Evolutionary conservation across 176 grass and related monocot species (phyloP).

Genomic region (Puya raimondii): DNA sequence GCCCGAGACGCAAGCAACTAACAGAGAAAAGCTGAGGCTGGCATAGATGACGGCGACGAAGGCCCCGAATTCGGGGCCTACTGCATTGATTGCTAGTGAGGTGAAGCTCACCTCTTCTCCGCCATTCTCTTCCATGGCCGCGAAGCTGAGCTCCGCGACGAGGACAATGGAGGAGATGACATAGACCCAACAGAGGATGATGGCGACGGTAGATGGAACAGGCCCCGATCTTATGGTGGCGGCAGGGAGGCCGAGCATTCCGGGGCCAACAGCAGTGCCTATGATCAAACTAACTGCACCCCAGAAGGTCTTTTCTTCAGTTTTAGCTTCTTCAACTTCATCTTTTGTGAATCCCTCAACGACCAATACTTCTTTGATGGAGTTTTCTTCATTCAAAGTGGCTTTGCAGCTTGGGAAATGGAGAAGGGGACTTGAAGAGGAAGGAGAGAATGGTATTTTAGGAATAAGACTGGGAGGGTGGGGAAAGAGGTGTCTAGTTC

Average conservation of each 20-base stretch:
- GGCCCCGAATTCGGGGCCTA: slow-evolving; percentile 31
- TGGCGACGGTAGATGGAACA: slow-evolving; percentile 40
- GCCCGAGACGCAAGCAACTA: slow-evolving; percentile 61
- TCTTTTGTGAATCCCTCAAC: background rate
- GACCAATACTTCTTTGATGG: background rate
- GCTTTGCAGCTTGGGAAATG: background rate
- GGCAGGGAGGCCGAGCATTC: slow-evolving; percentile 66
- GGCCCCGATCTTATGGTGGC: slow-evolving; percentile 63
- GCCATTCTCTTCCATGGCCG: slow-evolving; percentile 37
- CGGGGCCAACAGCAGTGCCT: slow-evolving; percentile 67
- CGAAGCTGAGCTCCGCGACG: slow-evolving; percentile 69
- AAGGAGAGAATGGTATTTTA: background rate
- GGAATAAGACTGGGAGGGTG: background rate
- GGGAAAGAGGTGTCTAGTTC: background rate
- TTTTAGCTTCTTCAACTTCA: background rate
- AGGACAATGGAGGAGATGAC: slow-evolving; percentile 68
- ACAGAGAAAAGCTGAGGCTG: slow-evolving; percentile 66
- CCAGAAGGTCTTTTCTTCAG: slow-evolving; percentile 59
- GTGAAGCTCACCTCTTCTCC: slow-evolving; percentile 78
- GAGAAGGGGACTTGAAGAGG: background rate
- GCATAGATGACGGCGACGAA: slow-evolving; percentile 51
- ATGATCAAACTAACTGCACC: slow-evolving; percentile 64
- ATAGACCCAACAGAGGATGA: slow-evolving; percentile 71
- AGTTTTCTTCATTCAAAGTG: slow-evolving; percentile 8
- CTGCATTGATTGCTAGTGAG: slow-evolving; percentile 57